These are phyloP conservation scores for Patellifolia procumbens DNA, from an alignment of 179 eudicot genomes.

Conservation along the genomic window DNA sequence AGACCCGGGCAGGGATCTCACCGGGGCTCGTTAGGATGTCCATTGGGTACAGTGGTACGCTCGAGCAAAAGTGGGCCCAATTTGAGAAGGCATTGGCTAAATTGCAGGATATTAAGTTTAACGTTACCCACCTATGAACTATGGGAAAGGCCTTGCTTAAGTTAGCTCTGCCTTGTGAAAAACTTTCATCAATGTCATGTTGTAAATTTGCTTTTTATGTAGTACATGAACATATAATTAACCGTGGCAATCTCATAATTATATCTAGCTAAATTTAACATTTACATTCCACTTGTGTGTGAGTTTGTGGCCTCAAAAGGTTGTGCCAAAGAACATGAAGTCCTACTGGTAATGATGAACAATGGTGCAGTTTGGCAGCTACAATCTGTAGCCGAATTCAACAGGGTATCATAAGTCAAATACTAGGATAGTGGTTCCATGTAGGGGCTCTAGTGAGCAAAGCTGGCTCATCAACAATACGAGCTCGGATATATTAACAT, in stretches of 20 bases:
- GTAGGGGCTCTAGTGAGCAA: too few species aligned
- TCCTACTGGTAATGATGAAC: not conserved
- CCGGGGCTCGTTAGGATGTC: constrained; percentile 96
- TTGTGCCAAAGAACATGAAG: not conserved
- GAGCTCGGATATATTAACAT: too few species aligned
- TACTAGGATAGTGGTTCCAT: too few species aligned
- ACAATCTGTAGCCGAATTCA: not conserved
- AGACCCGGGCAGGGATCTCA: constrained; percentile 75
- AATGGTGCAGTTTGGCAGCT: not conserved
- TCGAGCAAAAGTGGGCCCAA: constrained; percentile 91
- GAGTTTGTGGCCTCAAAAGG: not conserved
- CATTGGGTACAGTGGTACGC: constrained; percentile 74
- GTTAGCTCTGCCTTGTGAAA: not conserved
- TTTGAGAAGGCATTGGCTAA: constrained; percentile 72
- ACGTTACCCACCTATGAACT: constrained; percentile 6
- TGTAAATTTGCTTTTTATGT: not conserved
- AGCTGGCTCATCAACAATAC: too few species aligned
- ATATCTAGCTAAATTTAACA: not conserved
- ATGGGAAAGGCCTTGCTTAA: not conserved
- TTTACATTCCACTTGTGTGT: too few species aligned
- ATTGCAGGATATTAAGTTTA: constrained; percentile 41
- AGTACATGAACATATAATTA: not conserved
- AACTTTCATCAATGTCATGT: not conserved
- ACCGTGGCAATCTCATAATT: not conserved
- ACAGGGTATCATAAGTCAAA: not conserved